Base-by-base conservation (phyloP, 306 rosid genomes). In the Quercus gilva region DNA sequence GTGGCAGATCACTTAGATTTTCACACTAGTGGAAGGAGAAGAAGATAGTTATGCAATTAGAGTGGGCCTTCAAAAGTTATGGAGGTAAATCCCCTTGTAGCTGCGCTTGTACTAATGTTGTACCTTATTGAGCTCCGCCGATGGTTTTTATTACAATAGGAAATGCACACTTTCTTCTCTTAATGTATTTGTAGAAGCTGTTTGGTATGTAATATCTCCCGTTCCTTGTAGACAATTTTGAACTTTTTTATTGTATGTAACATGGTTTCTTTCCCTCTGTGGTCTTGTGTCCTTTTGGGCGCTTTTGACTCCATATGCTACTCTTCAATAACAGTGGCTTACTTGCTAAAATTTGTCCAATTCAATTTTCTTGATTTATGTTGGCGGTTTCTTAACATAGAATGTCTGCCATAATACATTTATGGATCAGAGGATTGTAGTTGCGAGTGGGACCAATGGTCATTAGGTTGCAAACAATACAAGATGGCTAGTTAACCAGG, bases 291-390 rank as follows among this genome's bases (percentile, higher is more conserved):
- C 23, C 20, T 53, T 56, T 74, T 63, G 79, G 58, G 69, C 71
- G 31, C 74, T 57, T 57, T 58, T 57, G 71, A 45, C 59, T 81
- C 61, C 23, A 53, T 57, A 74, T 71, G 75, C 25, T 35, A 60
- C n/a, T 71, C 28, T 26, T 73, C 58, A 79, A 51, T 71, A 55
- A 64, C 72, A 61, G 79, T 69, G 71, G 85, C 65, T 74, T 76
- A 45, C 69, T 53, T 78, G 59, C n/a, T 71, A 26, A 31, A 68
- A 55, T 78, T 18, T 43, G 81, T 45, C 83, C 23, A 56, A 75
- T 61, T 85, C 72, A 43, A 55, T 79, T 82, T 55, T 68, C 49
- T n/a, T 68, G 78, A 72, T 69, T 58, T 81, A 74, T 78, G 80
- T 80, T 80, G 41, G 71, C 10, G 58, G 76, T 77, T 77, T 71